A percentile compares a stretch with the other conserved stretches of the same genome.
Conservation (phyloP, 2,329 filamentous ascomycete species). For the Fusarium azukiicola region DNA sequence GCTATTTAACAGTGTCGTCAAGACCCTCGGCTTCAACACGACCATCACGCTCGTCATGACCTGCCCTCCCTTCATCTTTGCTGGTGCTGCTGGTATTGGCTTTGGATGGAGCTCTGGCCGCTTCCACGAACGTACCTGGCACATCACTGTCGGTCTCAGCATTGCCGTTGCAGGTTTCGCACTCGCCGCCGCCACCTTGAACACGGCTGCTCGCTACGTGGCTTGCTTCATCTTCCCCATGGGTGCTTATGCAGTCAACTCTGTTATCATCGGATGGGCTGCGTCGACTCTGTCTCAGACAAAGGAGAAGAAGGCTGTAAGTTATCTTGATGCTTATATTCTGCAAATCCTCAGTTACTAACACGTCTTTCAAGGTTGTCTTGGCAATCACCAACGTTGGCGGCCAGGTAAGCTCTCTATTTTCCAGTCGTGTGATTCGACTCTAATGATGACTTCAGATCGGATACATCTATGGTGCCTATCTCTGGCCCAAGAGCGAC, state of each 20-base stretch:
- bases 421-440: fast-evolving
- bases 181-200: constrained; percentile 61
- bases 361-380: constrained; percentile 52
- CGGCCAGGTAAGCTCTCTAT: constrained; percentile 54
- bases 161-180: constrained; percentile 68
- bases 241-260: constrained; percentile 69
- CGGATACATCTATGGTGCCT: constrained; percentile 73
- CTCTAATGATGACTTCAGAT: constrained; percentile 45
- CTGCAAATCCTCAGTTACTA: not conserved
- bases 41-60: constrained; percentile 75
- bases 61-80: constrained; percentile 74
- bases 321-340: constrained; percentile 15
- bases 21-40: constrained; percentile 70
- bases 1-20: constrained; percentile 62
- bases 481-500: constrained; percentile 70
- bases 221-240: constrained; percentile 67
- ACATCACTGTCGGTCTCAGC: constrained; percentile 68
- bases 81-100: constrained; percentile 68
- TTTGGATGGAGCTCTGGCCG: constrained; percentile 73
- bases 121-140: constrained; percentile 72
- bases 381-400: constrained; percentile 72
- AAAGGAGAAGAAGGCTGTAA: constrained; percentile 71
- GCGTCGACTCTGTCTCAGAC: constrained; percentile 68
- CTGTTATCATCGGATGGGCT: constrained; percentile 70
- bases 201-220: constrained; percentile 64